A percentile compares a stretch with the other conserved stretches of the same genome.
These are phyloP conservation scores for Trametes cubensis DNA, from an alignment of 768 basidiomycete genomes.

Conservation along the genomic window DNA sequence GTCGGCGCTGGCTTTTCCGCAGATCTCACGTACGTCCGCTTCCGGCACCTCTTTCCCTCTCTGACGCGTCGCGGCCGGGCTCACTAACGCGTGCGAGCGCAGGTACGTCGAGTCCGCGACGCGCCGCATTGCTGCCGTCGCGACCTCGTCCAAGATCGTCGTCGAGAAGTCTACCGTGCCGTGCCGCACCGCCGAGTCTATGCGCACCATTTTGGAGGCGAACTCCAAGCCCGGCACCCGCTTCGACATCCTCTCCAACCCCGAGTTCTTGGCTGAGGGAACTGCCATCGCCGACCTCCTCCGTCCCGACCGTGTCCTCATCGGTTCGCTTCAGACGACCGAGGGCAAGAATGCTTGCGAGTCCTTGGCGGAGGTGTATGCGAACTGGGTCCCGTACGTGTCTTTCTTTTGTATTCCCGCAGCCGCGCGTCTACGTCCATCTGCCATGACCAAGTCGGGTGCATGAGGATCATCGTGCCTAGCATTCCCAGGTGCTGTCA, in stretches of 20 bases:
- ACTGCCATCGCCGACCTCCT: conserved; percentile 92
- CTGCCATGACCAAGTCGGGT: no score
- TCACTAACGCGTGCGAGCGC: conserved; percentile 4
- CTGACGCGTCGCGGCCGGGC: not conserved
- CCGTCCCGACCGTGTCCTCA: conserved; percentile 91
- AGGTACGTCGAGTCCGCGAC: conserved; percentile 98
- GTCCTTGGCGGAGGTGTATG: conserved; percentile 80
- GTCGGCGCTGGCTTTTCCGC: conserved; percentile 98
- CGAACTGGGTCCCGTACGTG: conserved; percentile 94
- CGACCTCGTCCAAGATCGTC: conserved; percentile 92
- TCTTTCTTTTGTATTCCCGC: conserved; percentile 2
- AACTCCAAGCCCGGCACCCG: conserved; percentile 90
- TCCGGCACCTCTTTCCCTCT: not conserved
- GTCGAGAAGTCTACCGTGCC: conserved; percentile 99
- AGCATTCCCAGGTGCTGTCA: not conserved
- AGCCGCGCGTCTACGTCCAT: not conserved
- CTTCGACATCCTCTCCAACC: conserved; percentile 99
- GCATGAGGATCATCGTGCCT: no score
- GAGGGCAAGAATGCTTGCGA: conserved; percentile 84
- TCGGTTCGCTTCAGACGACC: conserved; percentile 89
- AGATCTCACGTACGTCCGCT: conserved; percentile 84
- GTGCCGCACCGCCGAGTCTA: conserved; percentile 97
- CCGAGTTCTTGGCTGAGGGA: conserved; percentile 98
- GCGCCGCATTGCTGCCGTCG: conserved; percentile 91
- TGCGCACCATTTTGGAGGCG: conserved; percentile 98